These are phyloP conservation scores for Suillus placidus DNA, from an alignment of 768 basidiomycete species.

Conservation along the genomic window DNA sequence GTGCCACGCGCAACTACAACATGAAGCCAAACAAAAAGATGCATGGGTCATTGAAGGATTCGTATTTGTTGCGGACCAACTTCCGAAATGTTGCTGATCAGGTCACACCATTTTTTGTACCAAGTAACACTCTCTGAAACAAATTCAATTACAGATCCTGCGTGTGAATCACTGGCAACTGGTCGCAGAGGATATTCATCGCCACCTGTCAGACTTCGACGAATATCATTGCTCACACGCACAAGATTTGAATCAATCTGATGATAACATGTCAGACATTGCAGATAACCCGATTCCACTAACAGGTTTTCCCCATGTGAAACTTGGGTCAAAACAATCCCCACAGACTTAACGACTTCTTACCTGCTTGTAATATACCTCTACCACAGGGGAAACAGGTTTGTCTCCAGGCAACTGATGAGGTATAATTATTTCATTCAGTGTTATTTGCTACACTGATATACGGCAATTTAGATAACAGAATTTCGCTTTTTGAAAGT, in stretches of 20 bases:
- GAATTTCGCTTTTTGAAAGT: slow-evolving; percentile 29
- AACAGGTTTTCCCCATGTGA: slow-evolving; percentile 9
- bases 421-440: slow-evolving; percentile 7
- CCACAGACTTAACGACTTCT: slow-evolving; percentile 8
- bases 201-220: not conserved
- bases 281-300: no score
- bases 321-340: slow-evolving; percentile 6
- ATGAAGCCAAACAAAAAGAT: slow-evolving; percentile 36
- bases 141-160: not conserved
- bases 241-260: not conserved
- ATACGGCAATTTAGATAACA: slow-evolving; percentile 23
- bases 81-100: slow-evolving; percentile 37
- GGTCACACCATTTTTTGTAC: slow-evolving; percentile 24
- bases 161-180: not conserved
- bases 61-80: slow-evolving; percentile 34
- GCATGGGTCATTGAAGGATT: slow-evolving; percentile 29
- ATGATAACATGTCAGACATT: no score
- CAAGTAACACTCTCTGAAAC: not conserved
- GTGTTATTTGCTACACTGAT: no score
- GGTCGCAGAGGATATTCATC: not conserved
- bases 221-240: not conserved
- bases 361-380: not conserved
- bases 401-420: slow-evolving; percentile 1
- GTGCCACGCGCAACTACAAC: slow-evolving; percentile 34
- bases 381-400: slow-evolving; percentile 3